Conservation (phyloP, 306 rosid genomes). For the Gillenia trifoliata region DNA sequence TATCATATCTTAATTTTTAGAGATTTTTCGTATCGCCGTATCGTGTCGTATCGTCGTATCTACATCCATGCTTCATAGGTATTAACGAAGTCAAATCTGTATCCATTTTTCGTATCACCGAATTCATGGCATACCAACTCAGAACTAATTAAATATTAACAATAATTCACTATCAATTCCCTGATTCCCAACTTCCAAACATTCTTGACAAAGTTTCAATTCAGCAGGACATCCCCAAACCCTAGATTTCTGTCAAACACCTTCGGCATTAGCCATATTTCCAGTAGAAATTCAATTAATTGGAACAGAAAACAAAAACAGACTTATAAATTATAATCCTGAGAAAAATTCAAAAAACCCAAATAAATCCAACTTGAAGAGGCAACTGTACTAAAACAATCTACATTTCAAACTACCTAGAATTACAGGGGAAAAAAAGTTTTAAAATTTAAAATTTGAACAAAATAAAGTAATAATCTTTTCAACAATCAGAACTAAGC, state of each 20-base stretch:
- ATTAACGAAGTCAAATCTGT: no score
- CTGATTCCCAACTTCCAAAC: background rate
- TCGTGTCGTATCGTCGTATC: no score
- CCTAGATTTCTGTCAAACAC: background rate
- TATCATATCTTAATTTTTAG: no score
- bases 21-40: no score
- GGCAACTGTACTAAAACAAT: background rate
- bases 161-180: no score
- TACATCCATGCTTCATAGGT: no score
- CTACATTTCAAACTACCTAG: background rate
- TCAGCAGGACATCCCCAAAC: background rate
- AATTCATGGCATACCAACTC: no score
- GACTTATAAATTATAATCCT: background rate
- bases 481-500: slow-evolving; percentile 6
- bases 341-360: background rate
- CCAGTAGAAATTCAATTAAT: background rate
- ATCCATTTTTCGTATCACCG: no score
- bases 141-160: no score
- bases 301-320: background rate
- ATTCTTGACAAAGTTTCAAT: background rate
- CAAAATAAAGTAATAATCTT: background rate
- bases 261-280: background rate
- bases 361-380: background rate
- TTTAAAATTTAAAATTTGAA: background rate
- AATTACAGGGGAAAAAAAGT: background rate